Base-by-base conservation (phyloP, 2,329 filamentous ascomycete genomes). In the Colletotrichum truncatum region DNA sequence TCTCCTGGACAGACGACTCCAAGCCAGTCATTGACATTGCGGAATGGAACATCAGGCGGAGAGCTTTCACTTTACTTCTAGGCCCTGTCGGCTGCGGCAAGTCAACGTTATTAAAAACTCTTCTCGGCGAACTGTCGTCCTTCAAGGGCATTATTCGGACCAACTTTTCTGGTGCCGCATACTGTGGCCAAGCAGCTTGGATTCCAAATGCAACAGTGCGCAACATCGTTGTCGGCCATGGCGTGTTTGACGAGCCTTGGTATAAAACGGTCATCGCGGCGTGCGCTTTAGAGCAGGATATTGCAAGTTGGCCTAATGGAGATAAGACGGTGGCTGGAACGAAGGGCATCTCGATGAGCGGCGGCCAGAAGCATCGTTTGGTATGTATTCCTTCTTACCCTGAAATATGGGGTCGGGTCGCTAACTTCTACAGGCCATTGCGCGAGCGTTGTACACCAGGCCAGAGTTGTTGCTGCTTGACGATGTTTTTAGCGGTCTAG, bases 71-170 rank as follows among this genome's bases (percentile, higher is more conserved):
- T 6, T 67, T 75, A 4, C 23, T 80, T 2, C 64, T 77, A 6
- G 78, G 77, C 0, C 76, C 77, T 0, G 75, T 80, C 0, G 78
- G 76, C 0, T 76, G 70, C 23, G 78, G 78, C 9, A 81, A 80
- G 59, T 75, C 74, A 0, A 75, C 75, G 2, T 60, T 78, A 2
- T 66, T 78, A 30, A 73, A 76, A 30, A 65, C 71, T 10, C 54
- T 79, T 0, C 70, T 78, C 0, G 73, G 75, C 8, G 74, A 76
- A 51, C 64, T 70, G 1, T 55, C 69, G 3, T 41, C 36, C 1
- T 68, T 69, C 11, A 55, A 67, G 18, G 72, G 56, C 36, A 70
- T 10, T 1, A 54, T 9, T 30, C 67, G 10, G 21, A 70, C 62
- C 28, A 66, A 62, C 12, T 70, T 51, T n/a, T 67, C 67, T 6